Percentiles rank a stretch among this genome's conserved stretches.
phyloP scores from a whole-genome alignment of 1,284 basidiomycete species.

The Ganoderma multipileum region DNA sequence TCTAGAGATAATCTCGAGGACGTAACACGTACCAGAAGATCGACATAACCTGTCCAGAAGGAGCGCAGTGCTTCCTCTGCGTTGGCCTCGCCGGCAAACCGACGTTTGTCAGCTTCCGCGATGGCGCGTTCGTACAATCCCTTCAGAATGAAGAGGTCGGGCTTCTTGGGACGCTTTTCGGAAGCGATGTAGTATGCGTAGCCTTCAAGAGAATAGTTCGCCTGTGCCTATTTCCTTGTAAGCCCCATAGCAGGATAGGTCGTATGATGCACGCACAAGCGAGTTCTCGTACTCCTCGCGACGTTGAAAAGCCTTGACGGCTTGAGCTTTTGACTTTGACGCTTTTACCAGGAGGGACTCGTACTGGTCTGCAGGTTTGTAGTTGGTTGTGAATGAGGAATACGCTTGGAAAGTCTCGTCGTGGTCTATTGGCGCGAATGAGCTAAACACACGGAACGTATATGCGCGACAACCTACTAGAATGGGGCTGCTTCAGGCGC shows the following conservation, averaged over 20 bases:
- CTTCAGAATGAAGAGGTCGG: constrained; percentile 66
- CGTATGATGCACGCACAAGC: constrained; percentile 51
- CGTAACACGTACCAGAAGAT: constrained; percentile 52
- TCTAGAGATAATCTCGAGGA: neutral
- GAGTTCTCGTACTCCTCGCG: constrained; percentile 66
- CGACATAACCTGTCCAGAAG: constrained; percentile 73
- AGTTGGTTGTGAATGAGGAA: constrained; percentile 85
- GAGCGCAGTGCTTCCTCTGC: constrained; percentile 63
- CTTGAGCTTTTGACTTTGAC: constrained; percentile 69
- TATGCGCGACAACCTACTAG: constrained; percentile 50
- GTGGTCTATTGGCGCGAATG: constrained; percentile 50
- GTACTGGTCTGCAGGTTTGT: constrained; percentile 78
- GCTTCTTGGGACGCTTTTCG: constrained; percentile 69
- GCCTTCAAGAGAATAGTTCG: constrained; percentile 59
- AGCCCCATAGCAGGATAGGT: neutral
- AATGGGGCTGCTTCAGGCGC: constrained; percentile 74
- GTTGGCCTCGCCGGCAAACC: constrained; percentile 55
- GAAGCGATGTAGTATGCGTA: constrained; percentile 70
- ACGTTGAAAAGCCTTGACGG: constrained; percentile 65
- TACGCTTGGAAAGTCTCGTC: constrained; percentile 85
- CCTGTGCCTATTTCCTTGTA: constrained; percentile 45
- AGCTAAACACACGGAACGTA: neutral
- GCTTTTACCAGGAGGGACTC: constrained; percentile 78
- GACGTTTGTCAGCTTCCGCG: constrained; percentile 66
- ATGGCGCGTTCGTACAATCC: constrained; percentile 83